A percentile compares a stretch with the other conserved stretches of the same genome.
These are phyloP conservation scores for Citrus cavaleriei DNA, from an alignment of 345 rosid species.

Conservation along the genomic window DNA sequence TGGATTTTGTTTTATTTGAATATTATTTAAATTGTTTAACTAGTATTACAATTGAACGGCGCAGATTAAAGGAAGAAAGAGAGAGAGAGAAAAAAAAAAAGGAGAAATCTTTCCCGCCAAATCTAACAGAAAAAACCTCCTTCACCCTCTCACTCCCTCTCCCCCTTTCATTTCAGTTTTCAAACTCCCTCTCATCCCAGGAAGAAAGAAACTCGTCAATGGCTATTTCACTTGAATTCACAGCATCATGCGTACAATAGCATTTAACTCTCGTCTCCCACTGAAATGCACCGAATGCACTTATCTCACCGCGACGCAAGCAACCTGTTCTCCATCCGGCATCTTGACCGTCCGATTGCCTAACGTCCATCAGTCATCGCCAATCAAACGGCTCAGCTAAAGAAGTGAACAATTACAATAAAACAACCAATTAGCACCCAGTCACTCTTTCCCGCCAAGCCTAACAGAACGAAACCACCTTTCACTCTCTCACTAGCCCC, in stretches of 20 bases:
- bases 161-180: neutral
- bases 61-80: neutral
- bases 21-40: no score
- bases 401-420: neutral
- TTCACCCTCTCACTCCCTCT: neutral
- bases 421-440: neutral
- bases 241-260: no score
- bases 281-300: no score
- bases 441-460: slow-evolving; percentile 10
- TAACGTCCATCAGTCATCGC: no score
- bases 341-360: neutral
- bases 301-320: no score
- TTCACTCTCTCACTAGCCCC: neutral
- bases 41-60: neutral
- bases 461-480: slow-evolving; percentile 5
- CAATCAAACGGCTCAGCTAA: neutral
- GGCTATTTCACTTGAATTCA: no score
- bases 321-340: no score
- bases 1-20: no score
- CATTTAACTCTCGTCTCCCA: no score
- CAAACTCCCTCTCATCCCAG: no score
- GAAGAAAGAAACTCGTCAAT: neutral
- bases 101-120: slow-evolving; percentile 12
- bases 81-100: no score
- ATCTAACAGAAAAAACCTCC: slow-evolving; percentile 2